Evolutionary conservation across 2,329 filamentous ascomycete species (phyloP).

Genomic region (Penicillium hordei): DNA sequence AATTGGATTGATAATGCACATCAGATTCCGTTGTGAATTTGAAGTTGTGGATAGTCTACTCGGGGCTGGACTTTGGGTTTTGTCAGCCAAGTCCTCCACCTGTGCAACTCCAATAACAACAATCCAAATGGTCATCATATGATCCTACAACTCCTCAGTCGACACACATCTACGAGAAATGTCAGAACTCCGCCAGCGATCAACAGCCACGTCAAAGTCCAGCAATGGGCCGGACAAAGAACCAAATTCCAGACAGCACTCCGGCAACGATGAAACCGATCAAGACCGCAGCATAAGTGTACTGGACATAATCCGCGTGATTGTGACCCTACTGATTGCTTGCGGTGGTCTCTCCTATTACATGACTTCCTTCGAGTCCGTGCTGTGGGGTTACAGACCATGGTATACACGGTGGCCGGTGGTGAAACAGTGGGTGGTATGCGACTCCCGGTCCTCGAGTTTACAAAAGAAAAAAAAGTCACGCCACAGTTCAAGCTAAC

Average conservation of each 20-base stretch:
- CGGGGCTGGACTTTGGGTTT: background rate
- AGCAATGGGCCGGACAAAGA: constrained; percentile 9
- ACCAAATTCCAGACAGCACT: constrained; percentile 7
- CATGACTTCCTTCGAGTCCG: constrained; percentile 67
- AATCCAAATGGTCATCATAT: background rate
- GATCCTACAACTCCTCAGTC: background rate
- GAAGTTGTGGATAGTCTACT: background rate
- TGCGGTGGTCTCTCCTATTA: constrained; percentile 74
- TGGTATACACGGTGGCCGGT: constrained; percentile 60
- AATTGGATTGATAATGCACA: background rate
- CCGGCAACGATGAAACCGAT: constrained; percentile 22
- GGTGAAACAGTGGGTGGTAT: constrained; percentile 63
- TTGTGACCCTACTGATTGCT: constrained; percentile 65
- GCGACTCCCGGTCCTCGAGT: constrained; percentile 25
- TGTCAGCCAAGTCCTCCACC: constrained; percentile 7
- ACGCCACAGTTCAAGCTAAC: background rate
- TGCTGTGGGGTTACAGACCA: constrained; percentile 67
- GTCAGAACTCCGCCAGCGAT: constrained; percentile 36
- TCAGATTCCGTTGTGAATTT: background rate
- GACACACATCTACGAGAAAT: constrained; percentile 13
- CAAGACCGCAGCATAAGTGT: constrained; percentile 40
- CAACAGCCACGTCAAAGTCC: constrained; percentile 17
- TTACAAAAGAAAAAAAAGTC: background rate
- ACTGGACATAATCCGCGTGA: constrained; percentile 67
- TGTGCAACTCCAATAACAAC: constrained; percentile 1